Percentiles rank a stretch among this genome's conserved stretches.
These are phyloP conservation scores for Calocybe gangraenosa DNA, from an alignment of 768 basidiomycete species.

Conservation along the genomic window DNA sequence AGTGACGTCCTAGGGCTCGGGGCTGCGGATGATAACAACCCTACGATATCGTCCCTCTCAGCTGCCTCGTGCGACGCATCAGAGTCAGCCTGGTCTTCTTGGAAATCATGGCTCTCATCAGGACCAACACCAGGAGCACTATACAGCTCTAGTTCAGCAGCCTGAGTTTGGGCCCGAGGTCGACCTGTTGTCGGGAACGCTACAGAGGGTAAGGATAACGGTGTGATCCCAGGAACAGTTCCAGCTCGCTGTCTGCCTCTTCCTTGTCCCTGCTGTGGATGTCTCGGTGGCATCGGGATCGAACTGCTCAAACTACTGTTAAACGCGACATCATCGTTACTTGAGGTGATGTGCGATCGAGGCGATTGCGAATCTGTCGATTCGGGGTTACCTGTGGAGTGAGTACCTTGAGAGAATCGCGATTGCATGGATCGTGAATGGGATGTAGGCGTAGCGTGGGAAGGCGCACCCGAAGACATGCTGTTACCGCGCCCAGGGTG, in stretches of 20 bases:
- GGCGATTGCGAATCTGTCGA: conserved; percentile 59
- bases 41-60: conserved; percentile 61
- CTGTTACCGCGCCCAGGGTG: conserved; percentile 42
- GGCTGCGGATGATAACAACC: conserved; percentile 39
- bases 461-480: conserved; percentile 35
- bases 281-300: conserved; percentile 41
- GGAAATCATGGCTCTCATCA: no score
- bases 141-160: conserved; percentile 18
- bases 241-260: conserved; percentile 27
- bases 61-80: conserved; percentile 39
- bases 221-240: conserved; percentile 28
- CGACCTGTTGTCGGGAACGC: conserved; percentile 25
- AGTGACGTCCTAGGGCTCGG: conserved; percentile 50
- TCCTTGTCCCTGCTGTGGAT: conserved; percentile 28
- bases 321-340: conserved; percentile 31
- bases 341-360: conserved; percentile 27
- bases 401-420: conserved; percentile 39
- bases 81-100: conserved; percentile 4
- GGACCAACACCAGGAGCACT: conserved; percentile 4
- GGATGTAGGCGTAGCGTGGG: conserved; percentile 32
- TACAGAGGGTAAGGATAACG: conserved; percentile 16
- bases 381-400: conserved; percentile 61
- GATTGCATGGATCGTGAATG: conserved; percentile 31
- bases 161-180: conserved; percentile 12
- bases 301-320: conserved; percentile 33